Percentiles rank a stretch among this genome's conserved stretches.
phyloP scores from a whole-genome alignment of 2,329 filamentous ascomycete species.

The Fusarium devonianum region DNA sequence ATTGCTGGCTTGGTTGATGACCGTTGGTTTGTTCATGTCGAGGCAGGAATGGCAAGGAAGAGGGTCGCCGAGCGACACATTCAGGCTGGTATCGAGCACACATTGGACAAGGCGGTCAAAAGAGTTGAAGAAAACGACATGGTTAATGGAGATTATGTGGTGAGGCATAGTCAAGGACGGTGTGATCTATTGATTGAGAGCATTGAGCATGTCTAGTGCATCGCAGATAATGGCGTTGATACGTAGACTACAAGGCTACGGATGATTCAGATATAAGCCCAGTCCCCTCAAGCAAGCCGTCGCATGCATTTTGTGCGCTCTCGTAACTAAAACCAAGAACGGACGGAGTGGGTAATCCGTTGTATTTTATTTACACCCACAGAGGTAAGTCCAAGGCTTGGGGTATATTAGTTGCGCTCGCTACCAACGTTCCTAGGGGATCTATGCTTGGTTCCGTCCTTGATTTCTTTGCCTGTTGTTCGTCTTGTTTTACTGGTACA shows the following conservation, averaged over 20 bases:
- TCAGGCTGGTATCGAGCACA: constrained; percentile 51
- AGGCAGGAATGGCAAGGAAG: constrained; percentile 45
- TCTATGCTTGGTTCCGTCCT: too few relatives aligned
- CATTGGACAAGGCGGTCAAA: constrained; percentile 70
- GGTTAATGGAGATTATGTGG: constrained; percentile 80
- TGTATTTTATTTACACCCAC: background rate
- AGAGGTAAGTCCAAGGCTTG: background rate
- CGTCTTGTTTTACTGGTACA: too few relatives aligned
- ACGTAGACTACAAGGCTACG: too few relatives aligned
- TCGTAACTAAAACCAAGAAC: too few relatives aligned
- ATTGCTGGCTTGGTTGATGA: constrained; percentile 49
- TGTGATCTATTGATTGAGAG: constrained; percentile 41
- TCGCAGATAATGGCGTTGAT: too few relatives aligned
- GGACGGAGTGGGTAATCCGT: background rate
- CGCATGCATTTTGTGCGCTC: too few relatives aligned
- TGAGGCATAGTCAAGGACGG: constrained; percentile 47
- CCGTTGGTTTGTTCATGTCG: constrained; percentile 51
- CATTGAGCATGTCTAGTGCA: constrained; percentile 27
- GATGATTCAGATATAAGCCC: too few relatives aligned
- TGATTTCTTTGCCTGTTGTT: too few relatives aligned
- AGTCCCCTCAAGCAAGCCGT: too few relatives aligned
- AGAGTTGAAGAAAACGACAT: constrained; percentile 83
- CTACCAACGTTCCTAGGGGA: background rate
- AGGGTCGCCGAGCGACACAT: constrained; percentile 51
- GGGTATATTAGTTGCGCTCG: background rate